Percentiles rank a stretch among this genome's conserved stretches.
Evolutionary conservation across 164 flowering plant genomes (phyloP).

Genomic region (Aristolochia californica): DNA sequence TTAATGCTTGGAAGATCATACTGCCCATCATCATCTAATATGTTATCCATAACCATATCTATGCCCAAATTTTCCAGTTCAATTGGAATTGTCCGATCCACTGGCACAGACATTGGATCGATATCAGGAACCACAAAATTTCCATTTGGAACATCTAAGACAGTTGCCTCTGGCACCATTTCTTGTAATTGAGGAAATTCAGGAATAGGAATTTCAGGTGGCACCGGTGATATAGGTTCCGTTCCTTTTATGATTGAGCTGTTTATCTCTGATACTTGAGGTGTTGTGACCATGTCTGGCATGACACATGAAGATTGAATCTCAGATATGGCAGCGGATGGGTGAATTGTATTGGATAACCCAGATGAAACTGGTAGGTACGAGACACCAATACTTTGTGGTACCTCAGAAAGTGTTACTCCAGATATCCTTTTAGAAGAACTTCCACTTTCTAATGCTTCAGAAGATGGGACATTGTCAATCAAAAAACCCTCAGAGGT

Average conservation of each 20-base stretch:
- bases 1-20: conserved; percentile 21
- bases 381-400: conserved; percentile 29
- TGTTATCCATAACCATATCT: conserved; percentile 38
- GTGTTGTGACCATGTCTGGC: conserved; percentile 21
- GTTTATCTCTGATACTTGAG: conserved; percentile 20
- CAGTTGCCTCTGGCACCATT: conserved; percentile 25
- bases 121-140: conserved; percentile 20
- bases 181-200: conserved; percentile 35
- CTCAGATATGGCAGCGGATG: conserved; percentile 31
- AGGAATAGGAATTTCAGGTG: conserved; percentile 28
- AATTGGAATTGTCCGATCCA: conserved; percentile 28
- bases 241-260: conserved; percentile 14
- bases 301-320: conserved; percentile 22
- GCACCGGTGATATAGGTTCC: conserved; percentile 21
- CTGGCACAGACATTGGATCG: conserved; percentile 27
- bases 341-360: conserved; percentile 12
- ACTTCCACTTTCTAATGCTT: conserved; percentile 28
- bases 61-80: conserved; percentile 25
- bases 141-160: conserved; percentile 22
- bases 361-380: conserved; percentile 19
- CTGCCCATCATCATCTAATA: conserved; percentile 24
- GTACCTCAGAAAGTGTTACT: conserved; percentile 55
- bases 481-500: conserved; percentile 32
- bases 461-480: conserved; percentile 28
- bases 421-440: conserved; percentile 36